Evolutionary conservation across 805 yeast genomes (phyloP).

Genomic region (Danielozyma ontarioensis): DNA sequence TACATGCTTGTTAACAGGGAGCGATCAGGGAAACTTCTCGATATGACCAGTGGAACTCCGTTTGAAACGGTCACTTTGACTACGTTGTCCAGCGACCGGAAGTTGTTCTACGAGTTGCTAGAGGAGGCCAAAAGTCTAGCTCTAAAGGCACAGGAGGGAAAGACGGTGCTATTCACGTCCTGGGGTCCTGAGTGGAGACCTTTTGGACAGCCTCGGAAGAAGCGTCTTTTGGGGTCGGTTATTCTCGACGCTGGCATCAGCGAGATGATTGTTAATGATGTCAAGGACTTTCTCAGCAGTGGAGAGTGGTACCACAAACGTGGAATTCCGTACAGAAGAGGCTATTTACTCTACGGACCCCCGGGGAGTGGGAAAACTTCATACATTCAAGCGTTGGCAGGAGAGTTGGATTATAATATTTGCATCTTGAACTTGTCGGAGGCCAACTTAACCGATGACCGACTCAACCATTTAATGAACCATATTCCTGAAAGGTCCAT

Average conservation of each 20-base stretch:
- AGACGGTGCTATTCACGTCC: constrained; percentile 87
- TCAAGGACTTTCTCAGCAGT: constrained; percentile 69
- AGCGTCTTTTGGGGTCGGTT: constrained; percentile 80
- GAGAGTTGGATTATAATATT: constrained; percentile 91
- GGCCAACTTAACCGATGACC: constrained; percentile 86
- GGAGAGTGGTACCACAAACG: constrained; percentile 92
- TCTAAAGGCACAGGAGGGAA: constrained; percentile 78
- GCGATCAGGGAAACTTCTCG: constrained; percentile 82
- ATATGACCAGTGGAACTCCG: constrained; percentile 87
- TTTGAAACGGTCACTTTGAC: constrained; percentile 94
- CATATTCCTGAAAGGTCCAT: constrained; percentile 89
- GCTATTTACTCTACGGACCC: constrained; percentile 91
- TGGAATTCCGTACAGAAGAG: constrained; percentile 97
- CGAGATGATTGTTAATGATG: constrained; percentile 63
- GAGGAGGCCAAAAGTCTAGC: constrained; percentile 85
- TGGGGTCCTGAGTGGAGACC: constrained; percentile 99
- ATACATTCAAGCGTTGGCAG: constrained; percentile 94
- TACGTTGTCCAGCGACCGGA: constrained; percentile 78
- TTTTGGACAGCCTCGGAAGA: constrained; percentile 90
- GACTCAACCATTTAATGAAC: constrained; percentile 92
- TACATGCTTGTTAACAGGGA: constrained; percentile 86
- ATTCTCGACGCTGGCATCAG: constrained; percentile 74
- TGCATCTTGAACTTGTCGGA: constrained; percentile 90
- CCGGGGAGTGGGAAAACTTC: constrained; percentile 98
- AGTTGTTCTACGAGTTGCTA: constrained; percentile 62